Conservation (phyloP, 2,329 filamentous ascomycete genomes). For the Pyricularia sp. region DNA sequence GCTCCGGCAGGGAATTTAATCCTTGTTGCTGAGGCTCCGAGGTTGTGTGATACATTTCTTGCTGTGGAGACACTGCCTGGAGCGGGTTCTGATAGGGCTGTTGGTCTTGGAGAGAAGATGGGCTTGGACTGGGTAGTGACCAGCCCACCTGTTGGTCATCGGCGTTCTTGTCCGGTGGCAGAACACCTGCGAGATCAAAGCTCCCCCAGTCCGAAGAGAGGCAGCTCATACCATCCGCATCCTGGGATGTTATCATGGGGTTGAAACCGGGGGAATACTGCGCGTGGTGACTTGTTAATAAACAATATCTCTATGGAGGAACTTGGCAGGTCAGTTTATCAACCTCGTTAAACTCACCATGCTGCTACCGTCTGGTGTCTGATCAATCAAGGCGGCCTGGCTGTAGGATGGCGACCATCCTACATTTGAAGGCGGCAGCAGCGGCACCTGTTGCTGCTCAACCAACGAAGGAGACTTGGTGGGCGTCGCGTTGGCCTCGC, state of each 20-base stretch:
- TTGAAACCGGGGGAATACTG: neutral
- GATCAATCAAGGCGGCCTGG: neutral
- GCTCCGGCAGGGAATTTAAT: neutral
- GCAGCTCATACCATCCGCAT: neutral
- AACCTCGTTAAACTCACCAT: neutral
- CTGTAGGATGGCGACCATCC: neutral
- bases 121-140: neutral
- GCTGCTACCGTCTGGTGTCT: neutral
- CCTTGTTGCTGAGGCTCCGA: neutral
- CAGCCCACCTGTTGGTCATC: neutral
- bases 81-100: neutral
- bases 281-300: neutral
- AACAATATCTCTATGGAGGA: neutral
- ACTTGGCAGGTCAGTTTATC: neutral
- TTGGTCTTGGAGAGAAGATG: neutral
- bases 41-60: neutral
- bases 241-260: neutral
- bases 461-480: neutral
- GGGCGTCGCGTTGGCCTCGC: neutral
- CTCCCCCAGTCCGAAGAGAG: neutral
- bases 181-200: neutral
- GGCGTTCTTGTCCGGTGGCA: neutral
- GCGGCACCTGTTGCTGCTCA: neutral
- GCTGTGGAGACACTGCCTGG: neutral
- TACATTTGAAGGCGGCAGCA: neutral